Base-by-base conservation (phyloP, 345 rosid species). In the Chamaenerion angustifolium region DNA sequence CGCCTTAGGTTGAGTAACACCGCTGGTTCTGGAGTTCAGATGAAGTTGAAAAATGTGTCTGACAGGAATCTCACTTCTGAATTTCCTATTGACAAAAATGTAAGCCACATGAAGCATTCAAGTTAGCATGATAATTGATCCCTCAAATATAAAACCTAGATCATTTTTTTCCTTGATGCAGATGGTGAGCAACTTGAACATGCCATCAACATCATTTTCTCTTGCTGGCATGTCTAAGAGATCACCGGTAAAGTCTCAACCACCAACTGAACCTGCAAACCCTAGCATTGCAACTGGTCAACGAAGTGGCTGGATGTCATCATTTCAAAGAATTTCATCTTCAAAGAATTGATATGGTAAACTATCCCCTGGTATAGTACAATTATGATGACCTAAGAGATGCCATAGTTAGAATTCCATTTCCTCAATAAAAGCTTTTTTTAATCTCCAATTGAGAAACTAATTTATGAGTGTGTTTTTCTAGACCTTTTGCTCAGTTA, bases 161-260 rank as follows among this genome's bases (percentile, higher is more conserved):
- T 11, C 16, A 47, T 50, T 35, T 50, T 8, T 9, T 64, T 54
- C n/a, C 19, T 44, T 64, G 25, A 64, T 66, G 49, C 66, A 83
- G 93, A 45, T 49, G 40, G 54, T 49, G 27, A 45, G 59, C 46
- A 70, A 78, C 61, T 59, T 71, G 44, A 75, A 69, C 59, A 70
- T 79, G 62, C 79, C 85, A 11, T 79, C 88, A 2, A 56, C 81
- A 53, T 80, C 85, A 41, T 62, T 67, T 56, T 51, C 82, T 45
- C 72, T 61, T 56, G 85, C 83, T 46, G 85, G 81, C 43, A 51
- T 81, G 43, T 68, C 94, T 46, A 85, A 70, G 62, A 81, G 83
- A 71, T 75, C 70, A 59, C 63, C 68, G 1, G 46, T 76, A 45
- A 79, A 76, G 48, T 69, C 78, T 19, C 61, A 56, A 23, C 61